Base-by-base conservation (phyloP, 441 rosid genomes). In the Eruca vesicaria region DNA sequence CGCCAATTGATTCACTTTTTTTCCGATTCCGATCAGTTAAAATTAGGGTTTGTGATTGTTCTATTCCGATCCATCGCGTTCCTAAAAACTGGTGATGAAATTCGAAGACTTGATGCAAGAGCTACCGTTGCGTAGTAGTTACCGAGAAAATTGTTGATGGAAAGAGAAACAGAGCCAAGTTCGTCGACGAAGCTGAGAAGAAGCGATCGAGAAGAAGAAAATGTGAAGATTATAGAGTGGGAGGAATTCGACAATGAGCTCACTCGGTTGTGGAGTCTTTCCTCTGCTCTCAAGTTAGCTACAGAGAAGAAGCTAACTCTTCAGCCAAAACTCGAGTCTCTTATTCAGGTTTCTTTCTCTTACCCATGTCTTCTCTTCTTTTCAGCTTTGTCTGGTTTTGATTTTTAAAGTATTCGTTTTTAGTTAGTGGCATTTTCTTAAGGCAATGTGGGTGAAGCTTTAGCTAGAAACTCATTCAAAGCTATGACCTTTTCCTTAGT, bases 241-340 rank as follows among this genome's bases (percentile, higher is more conserved):
- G 98, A 91, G 81, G 98, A 91, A 77, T 91, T 87, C 82, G 94
- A 91, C 72, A 88, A 90, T 59, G 97, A 96, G 82, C 90, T 85
- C 16, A 86, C 97, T 33, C 79, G 95, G 64, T 70, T 93, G 70
- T 87, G 91, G 84, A 93, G 98, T 81, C 96, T 93, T 45, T 87
- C 90, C 59, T 89, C 93, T 58, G 91, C 97, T 68, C 86, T 93
- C 31, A 73, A 74, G 68, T 90, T 86, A 82, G 90, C 93, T 19
- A 80, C 85, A 41, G 83, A 87, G 66, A 89, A 80, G 83, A 92
- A 88, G 82, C 86, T 48, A 59, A 70, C 5, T 62, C 85, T 95
- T 7, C 81, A 88, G 29, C 82, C 78, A 3, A 89, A 86, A 72
- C 94, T 96, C 63, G 87, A 81, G 36, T 84, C 91, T 69, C 83